Percentiles rank a stretch among this genome's conserved stretches.
These are phyloP conservation scores for Pestalotiopsis sp. DNA, from an alignment of 2,329 filamentous ascomycete genomes.

Conservation along the genomic window DNA sequence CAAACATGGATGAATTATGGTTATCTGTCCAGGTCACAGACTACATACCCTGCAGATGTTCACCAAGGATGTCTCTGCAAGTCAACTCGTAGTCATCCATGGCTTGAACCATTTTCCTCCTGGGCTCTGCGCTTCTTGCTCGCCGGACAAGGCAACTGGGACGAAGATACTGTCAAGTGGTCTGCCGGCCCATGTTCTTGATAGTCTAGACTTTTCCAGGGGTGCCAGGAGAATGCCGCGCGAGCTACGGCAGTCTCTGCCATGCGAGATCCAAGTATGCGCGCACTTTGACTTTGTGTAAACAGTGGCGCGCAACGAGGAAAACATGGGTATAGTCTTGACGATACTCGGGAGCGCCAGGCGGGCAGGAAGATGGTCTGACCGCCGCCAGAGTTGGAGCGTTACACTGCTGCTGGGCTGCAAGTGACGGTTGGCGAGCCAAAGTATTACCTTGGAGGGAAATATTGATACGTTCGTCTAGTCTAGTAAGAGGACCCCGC, in stretches of 20 bases:
- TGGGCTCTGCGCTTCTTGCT: neutral
- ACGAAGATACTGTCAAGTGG: neutral
- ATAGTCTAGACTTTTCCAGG: neutral
- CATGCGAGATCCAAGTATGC: neutral
- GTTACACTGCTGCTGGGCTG: neutral
- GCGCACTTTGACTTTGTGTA: neutral
- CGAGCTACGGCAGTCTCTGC: neutral
- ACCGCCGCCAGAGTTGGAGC: neutral
- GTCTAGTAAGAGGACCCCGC: neutral
- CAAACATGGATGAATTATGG: constrained; percentile 3
- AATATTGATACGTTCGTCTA: neutral
- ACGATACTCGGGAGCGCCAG: neutral
- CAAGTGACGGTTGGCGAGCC: neutral
- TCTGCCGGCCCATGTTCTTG: neutral
- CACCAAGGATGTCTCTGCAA: neutral
- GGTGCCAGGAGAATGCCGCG: neutral
- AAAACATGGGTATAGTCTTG: neutral
- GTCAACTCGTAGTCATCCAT: neutral
- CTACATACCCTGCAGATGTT: constrained; percentile 4
- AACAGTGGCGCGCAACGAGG: neutral
- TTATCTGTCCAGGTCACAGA: constrained; percentile 1
- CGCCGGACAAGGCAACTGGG: neutral
- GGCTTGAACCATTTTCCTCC: too few relatives aligned
- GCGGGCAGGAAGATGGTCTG: neutral
- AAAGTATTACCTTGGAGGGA: neutral